Evolutionary conservation across 257 asterid species (phyloP), one percentile per base, ranked within the genome.

Genomic region (Rubia yunnanensis): DNA sequence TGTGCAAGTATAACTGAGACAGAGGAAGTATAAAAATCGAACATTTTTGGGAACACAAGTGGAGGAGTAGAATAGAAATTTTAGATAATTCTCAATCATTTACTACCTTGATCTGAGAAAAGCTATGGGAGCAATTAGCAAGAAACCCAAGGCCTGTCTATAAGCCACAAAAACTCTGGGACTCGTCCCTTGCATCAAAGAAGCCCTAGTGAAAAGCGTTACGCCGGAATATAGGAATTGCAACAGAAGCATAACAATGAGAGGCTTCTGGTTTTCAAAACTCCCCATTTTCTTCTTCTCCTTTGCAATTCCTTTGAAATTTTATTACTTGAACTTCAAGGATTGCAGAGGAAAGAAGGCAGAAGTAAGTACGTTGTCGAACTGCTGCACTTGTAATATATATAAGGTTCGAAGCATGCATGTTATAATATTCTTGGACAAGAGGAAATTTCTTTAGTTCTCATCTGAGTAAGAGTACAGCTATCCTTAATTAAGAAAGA

Each of bases 131-230:
- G 84, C 72, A 64, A 79, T 60, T 1, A 72, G 53, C 74, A 86
- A 72, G 41, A 73, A 28, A 49, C 92, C 96, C 14, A 78, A 23
- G 44, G 60, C 63, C 64, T 88, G 96, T 28, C 89, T 70, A 74
- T 88, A 88, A 35, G 81, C 85, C 41, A 88, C 95, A 73, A 82
- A 88, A 17, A 84, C 86, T 55, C 83, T 74, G 10, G 92, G 74
- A 71, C 85, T 86, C 70, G 82, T 72, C 24, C 83, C 89, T 72
- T 86, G 48, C 61, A 77, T 24, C 57, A 88, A 76, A 30, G 89
- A 80, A 56, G 66, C 64, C 63, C 86, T 79, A 9, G 71, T 70
- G 28, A 65, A 72, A 0, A 88, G 71, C 38, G 85, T 77, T 13
- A 77, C 35, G 62, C 71, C 84, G 70, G 89, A 66, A 72, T 84